Conservation (phyloP, 768 basidiomycete species). For the Naganishia randhawae region DNA sequence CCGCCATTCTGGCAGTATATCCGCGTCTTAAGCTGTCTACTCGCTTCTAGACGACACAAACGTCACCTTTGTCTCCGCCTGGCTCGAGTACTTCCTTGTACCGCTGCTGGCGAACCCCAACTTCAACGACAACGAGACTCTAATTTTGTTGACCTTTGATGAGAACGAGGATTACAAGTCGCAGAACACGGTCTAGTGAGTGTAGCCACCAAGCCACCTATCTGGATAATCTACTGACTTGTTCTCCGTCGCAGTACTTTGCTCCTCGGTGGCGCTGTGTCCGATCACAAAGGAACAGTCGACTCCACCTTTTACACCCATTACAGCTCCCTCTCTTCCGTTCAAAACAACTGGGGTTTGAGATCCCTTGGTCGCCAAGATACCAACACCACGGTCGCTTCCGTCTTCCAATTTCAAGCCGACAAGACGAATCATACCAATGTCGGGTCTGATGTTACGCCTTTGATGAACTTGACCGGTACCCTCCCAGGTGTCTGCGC, state of each 20-base stretch:
- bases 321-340: slow-evolving; percentile 60
- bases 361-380: slow-evolving; percentile 62
- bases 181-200: slow-evolving; percentile 54
- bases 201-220: slow-evolving; percentile 54
- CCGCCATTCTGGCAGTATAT: not conserved
- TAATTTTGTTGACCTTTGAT: slow-evolving; percentile 63
- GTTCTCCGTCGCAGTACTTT: slow-evolving; percentile 21
- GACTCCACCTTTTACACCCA: slow-evolving; percentile 63
- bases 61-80: slow-evolving; percentile 55
- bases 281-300: slow-evolving; percentile 17
- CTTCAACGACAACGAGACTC: slow-evolving; percentile 60
- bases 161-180: slow-evolving; percentile 54
- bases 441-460: slow-evolving; percentile 45
- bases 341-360: slow-evolving; percentile 63
- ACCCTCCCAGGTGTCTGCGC: slow-evolving; percentile 52
- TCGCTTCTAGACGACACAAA: slow-evolving; percentile 55
- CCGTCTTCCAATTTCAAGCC: slow-evolving; percentile 60
- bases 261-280: slow-evolving; percentile 33
- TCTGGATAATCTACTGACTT: slow-evolving; percentile 39
- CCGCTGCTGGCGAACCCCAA: slow-evolving; percentile 57
- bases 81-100: slow-evolving; percentile 57
- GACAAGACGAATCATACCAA: slow-evolving; percentile 55
- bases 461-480: slow-evolving; percentile 54
- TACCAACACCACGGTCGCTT: slow-evolving; percentile 55
- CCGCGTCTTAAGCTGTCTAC: not conserved